phyloP scores from a whole-genome alignment of 1,284 basidiomycete genomes.

The Sparassis latifolia region DNA sequence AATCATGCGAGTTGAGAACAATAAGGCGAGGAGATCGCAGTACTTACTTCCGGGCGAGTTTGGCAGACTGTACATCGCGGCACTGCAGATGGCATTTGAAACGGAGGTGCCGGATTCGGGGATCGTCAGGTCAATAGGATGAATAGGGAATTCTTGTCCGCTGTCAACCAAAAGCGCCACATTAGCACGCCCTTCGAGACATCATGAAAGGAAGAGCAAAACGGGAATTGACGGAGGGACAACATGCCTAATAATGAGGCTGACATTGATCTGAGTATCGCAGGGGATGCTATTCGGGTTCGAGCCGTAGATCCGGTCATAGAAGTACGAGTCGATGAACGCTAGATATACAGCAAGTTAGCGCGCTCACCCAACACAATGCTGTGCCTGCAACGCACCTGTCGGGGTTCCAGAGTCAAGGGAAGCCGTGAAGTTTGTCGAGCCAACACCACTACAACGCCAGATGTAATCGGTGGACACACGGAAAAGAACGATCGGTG shows the following conservation, averaged over 20 bases:
- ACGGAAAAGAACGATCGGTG: background rate
- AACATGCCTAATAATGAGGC: slow-evolving; percentile 3
- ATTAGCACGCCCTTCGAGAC: too few relatives aligned
- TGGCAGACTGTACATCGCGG: background rate
- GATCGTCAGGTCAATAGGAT: slow-evolving; percentile 2
- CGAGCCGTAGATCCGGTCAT: slow-evolving; percentile 3
- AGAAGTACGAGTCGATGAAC: slow-evolving; percentile 2
- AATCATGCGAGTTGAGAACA: background rate
- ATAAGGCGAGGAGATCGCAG: background rate
- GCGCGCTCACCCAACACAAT: too few relatives aligned
- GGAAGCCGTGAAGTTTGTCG: slow-evolving; percentile 1
- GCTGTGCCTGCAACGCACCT: background rate
- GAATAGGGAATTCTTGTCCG: slow-evolving; percentile 1
- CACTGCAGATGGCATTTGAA: background rate
- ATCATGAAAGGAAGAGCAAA: background rate
- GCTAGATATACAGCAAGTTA: slow-evolving; percentile 1
- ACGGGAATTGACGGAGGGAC: background rate
- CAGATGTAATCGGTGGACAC: background rate
- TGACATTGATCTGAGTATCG: slow-evolving; percentile 2
- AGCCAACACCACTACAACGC: background rate
- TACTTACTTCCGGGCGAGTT: slow-evolving; percentile 2
- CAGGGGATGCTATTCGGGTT: background rate
- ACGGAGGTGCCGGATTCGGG: too few relatives aligned
- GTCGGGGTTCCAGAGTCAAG: slow-evolving; percentile 6
- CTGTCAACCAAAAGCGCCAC: background rate